phyloP scores from a whole-genome alignment of 768 basidiomycete genomes.

The Suillus plorans region DNA sequence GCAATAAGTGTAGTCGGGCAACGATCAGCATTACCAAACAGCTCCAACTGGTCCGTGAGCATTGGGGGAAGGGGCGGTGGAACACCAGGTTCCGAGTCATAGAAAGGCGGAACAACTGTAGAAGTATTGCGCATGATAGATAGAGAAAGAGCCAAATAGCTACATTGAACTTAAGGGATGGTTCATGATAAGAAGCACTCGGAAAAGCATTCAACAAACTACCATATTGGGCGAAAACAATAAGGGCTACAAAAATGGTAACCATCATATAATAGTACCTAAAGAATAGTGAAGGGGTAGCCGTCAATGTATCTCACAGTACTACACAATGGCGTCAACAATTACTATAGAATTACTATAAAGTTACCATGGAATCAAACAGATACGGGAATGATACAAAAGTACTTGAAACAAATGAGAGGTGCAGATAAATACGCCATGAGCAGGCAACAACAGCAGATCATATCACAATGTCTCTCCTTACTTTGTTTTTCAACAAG shows the following conservation, averaged over 20 bases:
- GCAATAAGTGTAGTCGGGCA: not conserved
- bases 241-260: not conserved
- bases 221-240: not conserved
- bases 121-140: not conserved
- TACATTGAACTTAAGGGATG: not conserved
- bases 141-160: not conserved
- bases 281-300: no score
- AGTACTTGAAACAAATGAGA: not conserved
- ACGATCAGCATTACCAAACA: not conserved
- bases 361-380: not conserved
- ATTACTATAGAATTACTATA: no score
- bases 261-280: no score
- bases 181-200: not conserved
- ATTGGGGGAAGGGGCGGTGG: no score
- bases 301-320: not conserved
- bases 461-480: not conserved
- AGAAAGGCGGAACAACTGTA: not conserved
- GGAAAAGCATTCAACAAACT: not conserved
- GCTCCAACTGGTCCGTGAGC: conserved; percentile 4
- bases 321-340: no score
- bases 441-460: not conserved
- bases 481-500: not conserved
- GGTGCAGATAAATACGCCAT: not conserved
- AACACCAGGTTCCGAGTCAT: no score
- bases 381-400: not conserved